phyloP scores from a whole-genome alignment of 805 yeast genomes.

The Nakazawaea anatomiae region DNA sequence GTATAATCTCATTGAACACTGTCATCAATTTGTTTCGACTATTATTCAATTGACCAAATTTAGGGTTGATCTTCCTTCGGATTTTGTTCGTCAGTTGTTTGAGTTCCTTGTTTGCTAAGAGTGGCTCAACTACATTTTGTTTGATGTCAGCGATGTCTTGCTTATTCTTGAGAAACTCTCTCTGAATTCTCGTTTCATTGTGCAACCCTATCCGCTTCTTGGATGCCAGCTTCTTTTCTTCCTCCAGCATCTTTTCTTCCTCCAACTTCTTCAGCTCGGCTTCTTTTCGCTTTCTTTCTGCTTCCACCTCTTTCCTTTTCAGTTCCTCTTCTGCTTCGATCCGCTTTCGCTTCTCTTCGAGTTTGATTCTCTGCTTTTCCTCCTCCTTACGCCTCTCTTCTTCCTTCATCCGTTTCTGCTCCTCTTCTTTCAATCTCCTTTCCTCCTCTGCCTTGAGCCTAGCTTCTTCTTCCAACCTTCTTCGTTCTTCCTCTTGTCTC shows the following conservation, averaged over 20 bases:
- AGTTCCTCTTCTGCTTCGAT: constrained; percentile 7
- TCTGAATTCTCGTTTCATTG: constrained; percentile 31
- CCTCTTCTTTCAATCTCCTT: constrained; percentile 18
- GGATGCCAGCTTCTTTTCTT: constrained; percentile 10
- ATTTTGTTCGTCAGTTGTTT: constrained; percentile 51
- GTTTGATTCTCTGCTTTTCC: constrained; percentile 18
- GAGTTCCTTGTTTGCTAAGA: constrained; percentile 36
- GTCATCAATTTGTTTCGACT: constrained; percentile 51
- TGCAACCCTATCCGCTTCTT: constrained; percentile 25
- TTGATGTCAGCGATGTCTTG: constrained; percentile 55
- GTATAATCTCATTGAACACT: constrained; percentile 45
- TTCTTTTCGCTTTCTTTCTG: constrained; percentile 17
- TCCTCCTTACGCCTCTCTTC: constrained; percentile 16
- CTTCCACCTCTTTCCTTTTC: constrained; percentile 14
- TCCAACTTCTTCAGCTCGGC: constrained; percentile 18
- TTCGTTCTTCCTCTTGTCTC: constrained; percentile 11
- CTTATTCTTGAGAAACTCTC: constrained; percentile 40
- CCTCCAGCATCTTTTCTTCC: constrained; percentile 13
- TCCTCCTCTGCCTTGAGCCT: constrained; percentile 16
- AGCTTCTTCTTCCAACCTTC: constrained; percentile 11
- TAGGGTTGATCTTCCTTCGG: constrained; percentile 77
- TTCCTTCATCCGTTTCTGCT: constrained; percentile 17
- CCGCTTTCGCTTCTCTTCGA: constrained; percentile 16
- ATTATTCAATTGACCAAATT: constrained; percentile 86
- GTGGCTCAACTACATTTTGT: constrained; percentile 46